Conservation (phyloP, 306 rosid species). For the Medicago ruthenica region DNA sequence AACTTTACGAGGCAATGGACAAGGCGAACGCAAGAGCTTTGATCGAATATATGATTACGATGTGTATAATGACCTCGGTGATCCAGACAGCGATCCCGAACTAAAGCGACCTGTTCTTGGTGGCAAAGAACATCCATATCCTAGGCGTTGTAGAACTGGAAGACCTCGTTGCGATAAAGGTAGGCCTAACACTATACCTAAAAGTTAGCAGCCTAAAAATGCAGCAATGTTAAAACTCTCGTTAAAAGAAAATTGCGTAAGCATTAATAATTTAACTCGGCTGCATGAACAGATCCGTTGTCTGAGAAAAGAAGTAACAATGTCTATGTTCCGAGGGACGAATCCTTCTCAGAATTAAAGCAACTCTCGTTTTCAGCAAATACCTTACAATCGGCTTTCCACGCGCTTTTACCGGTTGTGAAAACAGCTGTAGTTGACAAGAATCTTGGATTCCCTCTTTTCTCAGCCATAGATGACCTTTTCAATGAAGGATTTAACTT, state of each 20-base stretch:
- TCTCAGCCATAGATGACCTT: conserved; percentile 64
- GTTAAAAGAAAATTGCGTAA: too few relatives aligned
- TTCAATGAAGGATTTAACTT: conserved; percentile 58
- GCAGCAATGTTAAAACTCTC: not conserved
- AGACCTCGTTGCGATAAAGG: conserved; percentile 50
- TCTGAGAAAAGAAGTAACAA: conserved; percentile 55
- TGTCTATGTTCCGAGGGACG: conserved; percentile 78
- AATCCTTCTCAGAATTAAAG: conserved; percentile 63
- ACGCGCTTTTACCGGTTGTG: conserved; percentile 57
- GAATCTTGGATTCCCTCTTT: conserved; percentile 54
- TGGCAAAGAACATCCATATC: conserved; percentile 60
- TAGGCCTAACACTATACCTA: not conserved
- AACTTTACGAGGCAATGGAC: conserved; percentile 57
- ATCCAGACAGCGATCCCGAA: conserved; percentile 41
- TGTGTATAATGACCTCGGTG: conserved; percentile 74
- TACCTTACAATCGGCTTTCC: conserved; percentile 47
- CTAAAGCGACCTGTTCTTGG: conserved; percentile 67
- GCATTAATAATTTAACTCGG: too few relatives aligned
- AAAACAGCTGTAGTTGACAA: conserved; percentile 29
- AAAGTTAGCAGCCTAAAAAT: not conserved
- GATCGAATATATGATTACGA: conserved; percentile 75
- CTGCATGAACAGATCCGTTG: conserved; percentile 42
- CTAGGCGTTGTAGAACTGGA: conserved; percentile 81
- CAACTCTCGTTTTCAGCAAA: conserved; percentile 51
- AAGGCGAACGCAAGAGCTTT: conserved; percentile 53